A percentile compares a stretch with the other conserved stretches of the same genome.
phyloP scores from a whole-genome alignment of 306 rosid genomes.

The Castanospermum australe region DNA sequence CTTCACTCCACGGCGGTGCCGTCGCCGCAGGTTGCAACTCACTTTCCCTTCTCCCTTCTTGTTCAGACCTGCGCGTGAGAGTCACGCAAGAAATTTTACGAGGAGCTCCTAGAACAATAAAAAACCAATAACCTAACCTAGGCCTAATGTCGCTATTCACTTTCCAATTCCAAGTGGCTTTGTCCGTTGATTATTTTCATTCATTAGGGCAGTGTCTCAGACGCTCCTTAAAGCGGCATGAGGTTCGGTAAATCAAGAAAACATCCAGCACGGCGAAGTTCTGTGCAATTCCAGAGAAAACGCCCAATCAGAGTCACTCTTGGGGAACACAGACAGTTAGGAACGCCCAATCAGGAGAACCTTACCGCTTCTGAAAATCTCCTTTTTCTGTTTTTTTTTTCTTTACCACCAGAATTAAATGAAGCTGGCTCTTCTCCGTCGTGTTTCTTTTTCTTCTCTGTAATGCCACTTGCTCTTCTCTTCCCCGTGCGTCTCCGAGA shows the following conservation, averaged over 20 bases:
- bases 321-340: too few relatives aligned
- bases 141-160: conserved; percentile 11
- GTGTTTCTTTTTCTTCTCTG: conserved; percentile 22
- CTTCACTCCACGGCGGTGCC: too few relatives aligned
- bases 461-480: conserved; percentile 31
- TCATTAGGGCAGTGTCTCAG: conserved; percentile 16
- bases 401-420: conserved; percentile 34
- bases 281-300: not conserved
- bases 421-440: conserved; percentile 32
- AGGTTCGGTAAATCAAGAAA: conserved; percentile 4
- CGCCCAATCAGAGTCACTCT: not conserved
- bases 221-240: conserved; percentile 41
- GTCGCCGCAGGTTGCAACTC: too few relatives aligned
- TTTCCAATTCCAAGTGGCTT: conserved; percentile 30
- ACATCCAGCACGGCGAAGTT: not conserved
- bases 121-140: too few relatives aligned
- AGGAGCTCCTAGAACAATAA: too few relatives aligned
- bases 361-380: not conserved
- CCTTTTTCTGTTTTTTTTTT: not conserved
- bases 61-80: not conserved
- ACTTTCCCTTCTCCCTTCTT: too few relatives aligned
- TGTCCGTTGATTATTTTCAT: conserved; percentile 3
- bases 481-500: conserved; percentile 32
- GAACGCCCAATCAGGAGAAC: conserved; percentile 30
- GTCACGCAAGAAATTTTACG: not conserved